Evolutionary conservation across 805 yeast species (phyloP).

Genomic region (Hanseniaspora lachancei): DNA sequence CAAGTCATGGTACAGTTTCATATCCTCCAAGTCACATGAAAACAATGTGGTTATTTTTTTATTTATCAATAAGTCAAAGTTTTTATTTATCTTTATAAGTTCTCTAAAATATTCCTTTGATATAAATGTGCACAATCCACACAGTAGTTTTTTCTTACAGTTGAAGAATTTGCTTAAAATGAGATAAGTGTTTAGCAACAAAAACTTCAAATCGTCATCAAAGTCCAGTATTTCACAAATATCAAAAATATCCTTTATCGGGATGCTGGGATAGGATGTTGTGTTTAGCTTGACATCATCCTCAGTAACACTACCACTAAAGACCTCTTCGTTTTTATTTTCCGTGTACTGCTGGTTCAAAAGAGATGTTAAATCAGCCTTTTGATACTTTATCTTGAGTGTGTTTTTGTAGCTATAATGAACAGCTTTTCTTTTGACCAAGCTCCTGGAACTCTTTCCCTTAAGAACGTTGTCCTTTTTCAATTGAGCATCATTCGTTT

Average conservation of each 20-base stretch:
- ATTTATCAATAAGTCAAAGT: neutral
- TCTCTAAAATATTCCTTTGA: neutral
- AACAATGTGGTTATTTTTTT: neutral
- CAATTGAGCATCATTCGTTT: neutral
- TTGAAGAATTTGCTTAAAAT: neutral
- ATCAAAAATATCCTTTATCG: slow-evolving; percentile 2
- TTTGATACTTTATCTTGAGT: neutral
- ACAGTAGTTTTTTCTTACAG: slow-evolving; percentile 6
- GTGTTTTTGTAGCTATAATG: neutral
- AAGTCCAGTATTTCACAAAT: slow-evolving; percentile 4
- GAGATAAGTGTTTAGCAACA: neutral
- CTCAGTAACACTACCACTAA: neutral
- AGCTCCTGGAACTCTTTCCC: neutral
- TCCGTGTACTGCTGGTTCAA: neutral
- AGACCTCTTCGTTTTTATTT: neutral
- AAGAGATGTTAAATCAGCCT: neutral
- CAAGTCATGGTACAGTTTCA: neutral
- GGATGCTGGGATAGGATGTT: neutral
- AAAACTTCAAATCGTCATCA: slow-evolving; percentile 9
- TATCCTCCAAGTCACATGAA: neutral
- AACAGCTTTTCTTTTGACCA: neutral
- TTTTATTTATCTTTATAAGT: neutral
- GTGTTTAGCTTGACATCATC: neutral
- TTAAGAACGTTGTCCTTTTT: neutral
- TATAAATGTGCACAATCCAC: neutral